phyloP scores from a whole-genome alignment of 2,329 filamentous ascomycete genomes.

The Aspergillus aculeatus region DNA sequence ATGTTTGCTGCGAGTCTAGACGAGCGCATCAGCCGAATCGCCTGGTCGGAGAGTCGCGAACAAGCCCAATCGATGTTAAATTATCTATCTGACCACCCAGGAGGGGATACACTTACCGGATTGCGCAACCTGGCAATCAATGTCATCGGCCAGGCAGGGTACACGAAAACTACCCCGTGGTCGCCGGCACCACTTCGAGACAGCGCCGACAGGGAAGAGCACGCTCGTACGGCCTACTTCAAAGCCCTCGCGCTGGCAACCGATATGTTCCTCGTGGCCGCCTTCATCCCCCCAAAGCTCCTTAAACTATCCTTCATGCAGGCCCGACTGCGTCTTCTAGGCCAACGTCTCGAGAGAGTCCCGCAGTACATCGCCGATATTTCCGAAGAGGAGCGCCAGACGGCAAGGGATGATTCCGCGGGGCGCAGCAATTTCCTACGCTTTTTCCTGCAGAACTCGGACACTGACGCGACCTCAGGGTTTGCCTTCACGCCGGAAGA shows the following conservation, averaged over 20 bases:
- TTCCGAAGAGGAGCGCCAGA: constrained; percentile 5
- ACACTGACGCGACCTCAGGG: constrained; percentile 17
- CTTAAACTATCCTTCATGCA: too few relatives aligned
- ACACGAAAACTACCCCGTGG: constrained; percentile 26
- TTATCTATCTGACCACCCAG: constrained; percentile 25
- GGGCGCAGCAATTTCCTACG: constrained; percentile 7
- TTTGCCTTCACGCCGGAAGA: constrained; percentile 33
- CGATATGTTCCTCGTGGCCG: too few relatives aligned
- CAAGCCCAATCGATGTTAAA: constrained; percentile 24
- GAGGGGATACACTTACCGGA: constrained; percentile 27
- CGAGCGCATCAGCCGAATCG: constrained; percentile 12
- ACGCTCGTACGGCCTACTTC: too few relatives aligned
- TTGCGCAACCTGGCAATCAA: constrained; percentile 40
- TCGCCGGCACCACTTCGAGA: too few relatives aligned
- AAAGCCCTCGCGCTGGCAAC: too few relatives aligned
- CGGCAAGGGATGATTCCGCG: neutral
- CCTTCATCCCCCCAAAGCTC: too few relatives aligned
- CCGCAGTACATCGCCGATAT: constrained; percentile 20
- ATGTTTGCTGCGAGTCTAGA: constrained; percentile 36
- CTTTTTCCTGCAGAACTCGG: constrained; percentile 6
- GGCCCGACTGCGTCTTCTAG: too few relatives aligned
- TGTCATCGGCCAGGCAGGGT: constrained; percentile 37
- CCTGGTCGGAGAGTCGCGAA: too few relatives aligned
- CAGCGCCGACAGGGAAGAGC: too few relatives aligned
- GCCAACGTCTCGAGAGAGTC: too few relatives aligned